These are phyloP conservation scores for Nematodospora anomalae DNA, from an alignment of 1,139 yeast genomes.

Conservation along the genomic window DNA sequence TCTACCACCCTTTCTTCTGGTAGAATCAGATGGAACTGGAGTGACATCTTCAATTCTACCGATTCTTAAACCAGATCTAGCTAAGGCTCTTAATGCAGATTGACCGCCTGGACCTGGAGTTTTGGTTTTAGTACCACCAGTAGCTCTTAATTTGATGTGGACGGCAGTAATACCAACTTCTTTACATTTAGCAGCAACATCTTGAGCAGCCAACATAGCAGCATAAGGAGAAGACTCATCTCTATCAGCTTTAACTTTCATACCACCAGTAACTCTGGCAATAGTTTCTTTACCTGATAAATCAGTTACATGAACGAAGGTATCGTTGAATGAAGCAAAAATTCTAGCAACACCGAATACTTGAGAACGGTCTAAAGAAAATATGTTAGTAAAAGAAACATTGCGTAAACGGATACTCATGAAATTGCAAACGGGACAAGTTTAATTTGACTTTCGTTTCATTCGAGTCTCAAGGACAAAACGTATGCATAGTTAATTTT, in stretches of 20 bases:
- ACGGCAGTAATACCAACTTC: constrained; percentile 99
- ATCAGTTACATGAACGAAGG: constrained; percentile 99
- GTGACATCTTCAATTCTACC: constrained; percentile 99
- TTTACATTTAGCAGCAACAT: constrained; percentile 98
- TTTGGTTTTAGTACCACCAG: constrained; percentile 99
- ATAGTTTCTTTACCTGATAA: constrained; percentile 99
- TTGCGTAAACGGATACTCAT: too few species aligned
- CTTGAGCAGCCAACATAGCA: constrained; percentile 99
- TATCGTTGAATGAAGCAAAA: constrained; percentile 99
- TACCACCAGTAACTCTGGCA: constrained; percentile 99
- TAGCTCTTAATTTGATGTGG: constrained; percentile 99
- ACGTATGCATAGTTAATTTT: too few species aligned
- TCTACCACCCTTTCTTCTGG: constrained; percentile 99
- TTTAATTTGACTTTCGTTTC: not conserved
- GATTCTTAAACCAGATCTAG: constrained; percentile 99
- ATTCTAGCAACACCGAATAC: constrained; percentile 99
- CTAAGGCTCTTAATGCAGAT: constrained; percentile 99
- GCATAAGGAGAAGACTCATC: constrained; percentile 99
- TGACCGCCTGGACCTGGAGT: constrained; percentile 99
- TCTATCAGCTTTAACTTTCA: constrained; percentile 99
- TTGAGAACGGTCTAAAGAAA: constrained; percentile 44
- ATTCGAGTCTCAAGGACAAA: too few species aligned
- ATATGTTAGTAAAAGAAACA: constrained; percentile 9
- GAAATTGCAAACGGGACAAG: not conserved
- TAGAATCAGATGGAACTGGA: constrained; percentile 99